Evolutionary conservation across 2,329 filamentous ascomycete genomes (phyloP).

Genomic region (Stagonosporopsis rhizophila): DNA sequence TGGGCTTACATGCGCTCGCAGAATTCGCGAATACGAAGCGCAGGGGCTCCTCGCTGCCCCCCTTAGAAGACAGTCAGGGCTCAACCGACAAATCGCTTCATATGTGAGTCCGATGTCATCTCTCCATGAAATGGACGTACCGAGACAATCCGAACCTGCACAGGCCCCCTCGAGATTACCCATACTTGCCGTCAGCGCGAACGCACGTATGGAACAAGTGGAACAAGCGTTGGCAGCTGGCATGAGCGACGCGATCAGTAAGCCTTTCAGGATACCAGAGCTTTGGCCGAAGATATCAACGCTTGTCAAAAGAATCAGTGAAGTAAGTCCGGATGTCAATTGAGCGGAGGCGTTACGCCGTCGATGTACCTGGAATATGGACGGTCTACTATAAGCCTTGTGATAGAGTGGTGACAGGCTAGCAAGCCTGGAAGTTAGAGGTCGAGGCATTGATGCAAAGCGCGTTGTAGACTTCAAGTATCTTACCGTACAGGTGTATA

Average conservation of each 20-base stretch:
- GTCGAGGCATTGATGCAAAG: too few relatives aligned
- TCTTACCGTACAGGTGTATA: too few relatives aligned
- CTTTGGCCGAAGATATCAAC: constrained; percentile 28
- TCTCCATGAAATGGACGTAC: not conserved
- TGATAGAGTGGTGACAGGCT: too few relatives aligned
- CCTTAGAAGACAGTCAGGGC: not conserved
- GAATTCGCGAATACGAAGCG: constrained; percentile 38
- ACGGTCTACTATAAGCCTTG: too few relatives aligned
- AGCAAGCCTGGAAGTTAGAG: too few relatives aligned
- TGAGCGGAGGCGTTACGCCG: too few relatives aligned
- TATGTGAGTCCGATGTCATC: constrained; percentile 4
- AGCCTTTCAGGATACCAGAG: constrained; percentile 35
- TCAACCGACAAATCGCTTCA: constrained; percentile 1
- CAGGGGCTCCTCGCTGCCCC: constrained; percentile 28
- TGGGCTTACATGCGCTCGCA: constrained; percentile 37
- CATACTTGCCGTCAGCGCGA: constrained; percentile 46
- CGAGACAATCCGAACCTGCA: not conserved
- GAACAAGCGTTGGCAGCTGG: constrained; percentile 37
- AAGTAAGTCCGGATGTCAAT: not conserved
- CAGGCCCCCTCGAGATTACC: constrained; percentile 26
- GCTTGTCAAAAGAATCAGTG: constrained; percentile 15
- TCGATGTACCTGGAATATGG: too few relatives aligned
- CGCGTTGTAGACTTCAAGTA: too few relatives aligned
- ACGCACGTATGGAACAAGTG: constrained; percentile 45
- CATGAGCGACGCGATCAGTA: constrained; percentile 43